phyloP scores from a whole-genome alignment of 208 protist genomes.

The Strigomonas culicis region DNA sequence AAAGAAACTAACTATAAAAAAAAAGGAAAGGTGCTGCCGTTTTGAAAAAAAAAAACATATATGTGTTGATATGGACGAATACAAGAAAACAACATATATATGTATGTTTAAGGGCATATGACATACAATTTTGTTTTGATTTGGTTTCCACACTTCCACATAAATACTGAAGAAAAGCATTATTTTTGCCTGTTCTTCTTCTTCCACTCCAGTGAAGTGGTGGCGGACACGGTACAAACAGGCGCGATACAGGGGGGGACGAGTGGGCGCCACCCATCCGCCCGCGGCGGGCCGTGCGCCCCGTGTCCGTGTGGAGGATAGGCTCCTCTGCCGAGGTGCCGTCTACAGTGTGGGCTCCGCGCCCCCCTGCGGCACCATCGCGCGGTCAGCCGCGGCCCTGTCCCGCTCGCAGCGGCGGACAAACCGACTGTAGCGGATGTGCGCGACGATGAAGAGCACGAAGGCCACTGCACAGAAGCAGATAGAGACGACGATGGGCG shows the following conservation, averaged over 20 bases:
- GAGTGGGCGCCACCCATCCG: neutral
- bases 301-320: neutral
- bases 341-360: too few relatives aligned
- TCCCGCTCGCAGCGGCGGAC: slow-evolving; percentile 14
- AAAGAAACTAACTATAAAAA: neutral
- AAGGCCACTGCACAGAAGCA: slow-evolving; percentile 27
- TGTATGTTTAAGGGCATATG: neutral
- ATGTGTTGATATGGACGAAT: neutral
- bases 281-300: too few relatives aligned
- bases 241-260: neutral
- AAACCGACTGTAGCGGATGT: slow-evolving; percentile 57
- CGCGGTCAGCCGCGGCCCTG: slow-evolving; percentile 25
- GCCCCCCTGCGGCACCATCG: slow-evolving; percentile 38
- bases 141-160: neutral
- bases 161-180: neutral
- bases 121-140: neutral
- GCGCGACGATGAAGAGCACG: slow-evolving; percentile 29
- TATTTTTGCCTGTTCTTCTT: too few relatives aligned
- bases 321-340: too few relatives aligned
- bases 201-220: neutral
- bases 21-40: slow-evolving; percentile 15
- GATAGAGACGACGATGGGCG: slow-evolving; percentile 41
- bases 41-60: slow-evolving; percentile 17
- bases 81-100: neutral
- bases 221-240: neutral